Evolutionary conservation across 2,329 filamentous ascomycete genomes (phyloP), one percentile per base, ranked within the genome.

Genomic region (Pochonia chlamydosporia): DNA sequence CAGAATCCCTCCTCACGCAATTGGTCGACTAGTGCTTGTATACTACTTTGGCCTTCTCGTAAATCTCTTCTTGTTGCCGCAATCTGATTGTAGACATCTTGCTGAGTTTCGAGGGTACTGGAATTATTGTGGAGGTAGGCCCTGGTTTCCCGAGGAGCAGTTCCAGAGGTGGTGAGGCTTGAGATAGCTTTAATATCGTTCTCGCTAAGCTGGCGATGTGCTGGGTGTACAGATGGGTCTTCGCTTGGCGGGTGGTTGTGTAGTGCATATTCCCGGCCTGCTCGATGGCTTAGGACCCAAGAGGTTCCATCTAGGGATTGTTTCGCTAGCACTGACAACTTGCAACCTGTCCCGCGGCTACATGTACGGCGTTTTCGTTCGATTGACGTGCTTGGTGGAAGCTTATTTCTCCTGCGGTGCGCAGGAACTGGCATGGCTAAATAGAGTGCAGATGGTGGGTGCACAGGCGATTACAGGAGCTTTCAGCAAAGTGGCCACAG

Each of bases 81-180:
- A 48, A 55, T 55, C 16, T 44, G 36, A 44, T 56, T 57, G 26
- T 56, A 56, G 9, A 59, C 47, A 49, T 57, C 49, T 49, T 52
- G 40, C 39, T 54, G 40, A 25, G 52, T 56, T 40, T 52, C 53
- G 9, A 56, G 16, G 2, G 51, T 48, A 25, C 47, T 43, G 3
- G 35, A 49, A 46, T 52, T 20, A 14, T 54, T 24, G 20, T 41
- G 31, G 11, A 55, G 37, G 37, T 55, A 55, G 4, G 46, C 53
- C 23, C 35, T 36, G 30, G 54, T 57, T 31, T 52, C 50, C 24
- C 48, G 47, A n/a, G 49, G 52, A 18, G 51, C 35, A 23, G 48
- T 37, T 30, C 55, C 44, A 48, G 52, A 20, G 30, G 37, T 35
- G 23, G 43, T 24, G 40, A 56, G 41, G 21, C 42, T 41, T 3